phyloP scores from a whole-genome alignment of 2,329 filamentous ascomycete genomes.

The Penicillium sp. region DNA sequence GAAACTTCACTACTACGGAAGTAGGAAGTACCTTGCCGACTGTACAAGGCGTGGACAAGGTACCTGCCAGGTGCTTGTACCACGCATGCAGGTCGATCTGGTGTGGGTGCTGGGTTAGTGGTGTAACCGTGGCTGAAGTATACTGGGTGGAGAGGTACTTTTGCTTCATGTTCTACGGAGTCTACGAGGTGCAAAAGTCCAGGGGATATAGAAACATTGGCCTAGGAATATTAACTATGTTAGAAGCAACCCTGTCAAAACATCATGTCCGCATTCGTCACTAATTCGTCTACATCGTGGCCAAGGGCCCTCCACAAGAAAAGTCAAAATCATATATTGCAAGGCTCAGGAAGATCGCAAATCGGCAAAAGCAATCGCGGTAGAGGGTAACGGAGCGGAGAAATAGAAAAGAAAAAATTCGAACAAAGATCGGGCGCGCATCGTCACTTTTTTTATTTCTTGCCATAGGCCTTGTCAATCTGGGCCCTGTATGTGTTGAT shows the following conservation, averaged over 20 bases:
- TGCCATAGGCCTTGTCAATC: constrained; percentile 60
- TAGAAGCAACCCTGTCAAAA: constrained; percentile 4
- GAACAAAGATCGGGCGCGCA: constrained; percentile 5
- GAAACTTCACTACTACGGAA: background rate
- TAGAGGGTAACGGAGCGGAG: constrained; percentile 18
- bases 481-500: constrained; percentile 61
- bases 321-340: constrained; percentile 11
- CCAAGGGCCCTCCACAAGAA: constrained; percentile 6
- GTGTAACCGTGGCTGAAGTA: constrained; percentile 19
- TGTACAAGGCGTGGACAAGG: background rate
- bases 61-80: constrained; percentile 17
- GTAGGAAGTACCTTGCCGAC: background rate
- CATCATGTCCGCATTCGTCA: constrained; percentile 19
- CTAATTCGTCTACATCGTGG: constrained; percentile 20
- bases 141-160: constrained; percentile 5
- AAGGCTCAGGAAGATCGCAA: constrained; percentile 11
- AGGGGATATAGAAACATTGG: background rate
- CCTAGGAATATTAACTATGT: background rate
- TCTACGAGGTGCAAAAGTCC: background rate
- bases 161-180: background rate
- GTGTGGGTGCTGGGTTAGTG: background rate
- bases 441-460: constrained; percentile 31
- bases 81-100: constrained; percentile 6
- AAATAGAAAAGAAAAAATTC: background rate
- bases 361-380: constrained; percentile 9